Conservation (phyloP, 345 rosid species). For the Alliaria petiolata region DNA sequence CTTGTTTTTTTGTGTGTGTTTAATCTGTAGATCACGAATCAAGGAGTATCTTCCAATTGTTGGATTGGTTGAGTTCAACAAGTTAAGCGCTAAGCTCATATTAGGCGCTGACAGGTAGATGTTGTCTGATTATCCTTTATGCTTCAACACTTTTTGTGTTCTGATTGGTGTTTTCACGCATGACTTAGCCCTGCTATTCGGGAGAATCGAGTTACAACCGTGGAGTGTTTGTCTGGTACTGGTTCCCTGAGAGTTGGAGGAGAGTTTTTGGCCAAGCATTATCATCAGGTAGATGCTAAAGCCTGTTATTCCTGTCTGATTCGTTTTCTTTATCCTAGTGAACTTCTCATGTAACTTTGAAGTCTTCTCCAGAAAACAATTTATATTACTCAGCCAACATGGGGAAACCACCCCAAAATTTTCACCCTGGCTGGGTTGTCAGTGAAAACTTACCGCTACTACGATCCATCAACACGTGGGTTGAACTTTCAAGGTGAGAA, state of each 20-base stretch:
- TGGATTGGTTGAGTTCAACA: conserved; percentile 81
- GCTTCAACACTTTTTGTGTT: background rate
- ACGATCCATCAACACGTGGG: conserved; percentile 77
- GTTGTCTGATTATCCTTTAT: background rate
- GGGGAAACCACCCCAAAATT: conserved; percentile 85
- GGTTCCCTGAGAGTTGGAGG: conserved; percentile 90
- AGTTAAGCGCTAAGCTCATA: conserved; percentile 82
- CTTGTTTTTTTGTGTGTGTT: background rate
- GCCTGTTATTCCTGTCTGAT: too few relatives aligned
- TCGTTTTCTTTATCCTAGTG: background rate
- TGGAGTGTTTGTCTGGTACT: conserved; percentile 88
- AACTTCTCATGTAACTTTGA: background rate
- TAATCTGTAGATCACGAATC: conserved; percentile 46
- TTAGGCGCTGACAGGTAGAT: conserved; percentile 66
- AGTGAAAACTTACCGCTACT: conserved; percentile 77
- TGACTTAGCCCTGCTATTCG: conserved; percentile 61
- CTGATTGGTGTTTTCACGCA: conserved; percentile 1
- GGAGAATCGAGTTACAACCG: conserved; percentile 75
- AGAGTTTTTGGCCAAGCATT: conserved; percentile 78
- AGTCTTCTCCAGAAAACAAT: conserved; percentile 52
- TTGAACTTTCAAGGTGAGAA: conserved; percentile 63
- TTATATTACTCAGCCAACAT: conserved; percentile 78
- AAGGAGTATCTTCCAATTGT: conserved; percentile 89
- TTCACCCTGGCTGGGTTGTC: conserved; percentile 67
- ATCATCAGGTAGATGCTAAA: conserved; percentile 51